A percentile compares a stretch with the other conserved stretches of the same genome.
These are phyloP conservation scores for Ogataea paradorogensis DNA, from an alignment of 805 yeast species.

Conservation along the genomic window DNA sequence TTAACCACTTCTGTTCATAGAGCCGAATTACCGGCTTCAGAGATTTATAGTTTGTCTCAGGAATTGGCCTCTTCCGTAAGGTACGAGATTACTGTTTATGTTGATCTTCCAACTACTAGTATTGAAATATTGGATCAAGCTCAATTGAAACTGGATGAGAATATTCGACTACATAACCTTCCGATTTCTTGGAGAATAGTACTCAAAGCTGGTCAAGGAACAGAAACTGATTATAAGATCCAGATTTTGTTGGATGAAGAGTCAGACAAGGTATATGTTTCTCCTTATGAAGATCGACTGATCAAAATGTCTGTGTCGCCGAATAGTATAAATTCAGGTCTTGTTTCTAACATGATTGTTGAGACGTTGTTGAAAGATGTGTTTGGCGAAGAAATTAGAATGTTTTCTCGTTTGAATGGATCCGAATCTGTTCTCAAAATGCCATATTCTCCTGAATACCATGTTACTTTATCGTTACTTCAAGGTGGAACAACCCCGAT, in stretches of 20 bases:
- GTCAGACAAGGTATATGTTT: conserved; percentile 29
- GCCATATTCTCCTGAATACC: conserved; percentile 63
- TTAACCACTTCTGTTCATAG: conserved; percentile 60
- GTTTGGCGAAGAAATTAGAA: conserved; percentile 38
- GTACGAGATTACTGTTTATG: conserved; percentile 43
- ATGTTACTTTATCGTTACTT: conserved; percentile 71
- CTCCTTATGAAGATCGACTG: conserved; percentile 38
- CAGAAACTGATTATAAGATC: conserved; percentile 38
- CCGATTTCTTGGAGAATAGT: conserved; percentile 33
- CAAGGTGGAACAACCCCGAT: conserved; percentile 66
- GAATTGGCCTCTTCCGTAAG: conserved; percentile 24
- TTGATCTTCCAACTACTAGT: conserved; percentile 35
- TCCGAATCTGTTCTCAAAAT: conserved; percentile 38
- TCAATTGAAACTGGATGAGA: conserved; percentile 37
- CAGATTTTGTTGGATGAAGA: conserved; percentile 16
- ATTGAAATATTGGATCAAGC: conserved; percentile 32
- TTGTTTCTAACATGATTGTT: conserved; percentile 37
- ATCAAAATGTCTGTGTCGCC: conserved; percentile 34
- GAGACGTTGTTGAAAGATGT: conserved; percentile 37
- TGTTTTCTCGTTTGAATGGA: conserved; percentile 25
- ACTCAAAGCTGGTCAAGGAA: conserved; percentile 26
- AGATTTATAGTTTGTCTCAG: conserved; percentile 32
- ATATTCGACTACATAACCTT: conserved; percentile 6
- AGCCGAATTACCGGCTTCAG: conserved; percentile 53
- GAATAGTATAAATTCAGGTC: conserved; percentile 23